These are phyloP conservation scores for Chytriomyces sp. DNA, from an alignment of 192 early-diverging fungal genomes.

Conservation along the genomic window DNA sequence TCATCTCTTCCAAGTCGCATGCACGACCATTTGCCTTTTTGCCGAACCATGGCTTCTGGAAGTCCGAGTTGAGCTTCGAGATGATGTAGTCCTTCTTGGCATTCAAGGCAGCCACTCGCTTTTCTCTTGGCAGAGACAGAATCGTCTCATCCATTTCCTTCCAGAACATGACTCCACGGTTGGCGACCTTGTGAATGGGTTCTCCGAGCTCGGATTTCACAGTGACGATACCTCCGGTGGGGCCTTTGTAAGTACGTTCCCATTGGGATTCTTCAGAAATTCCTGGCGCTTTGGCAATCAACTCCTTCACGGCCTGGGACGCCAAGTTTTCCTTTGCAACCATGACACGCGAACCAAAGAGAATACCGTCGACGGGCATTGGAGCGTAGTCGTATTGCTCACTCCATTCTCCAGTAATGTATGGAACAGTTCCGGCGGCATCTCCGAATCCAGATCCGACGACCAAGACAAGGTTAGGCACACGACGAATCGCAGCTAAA, in stretches of 20 bases:
- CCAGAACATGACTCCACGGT: constrained; percentile 77
- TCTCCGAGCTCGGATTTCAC: constrained; percentile 90
- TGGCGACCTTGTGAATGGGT: constrained; percentile 91
- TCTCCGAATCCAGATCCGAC: constrained; percentile 93
- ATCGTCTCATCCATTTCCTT: constrained; percentile 82
- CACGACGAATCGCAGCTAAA: constrained; percentile 76
- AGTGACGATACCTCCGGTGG: constrained; percentile 81
- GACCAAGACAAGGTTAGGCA: constrained; percentile 81
- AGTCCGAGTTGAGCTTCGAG: constrained; percentile 82
- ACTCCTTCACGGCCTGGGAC: constrained; percentile 79
- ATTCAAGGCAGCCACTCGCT: constrained; percentile 71
- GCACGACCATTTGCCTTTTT: constrained; percentile 68
- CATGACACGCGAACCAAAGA: constrained; percentile 97
- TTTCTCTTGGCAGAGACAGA: constrained; percentile 81
- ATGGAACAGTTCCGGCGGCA: constrained; percentile 82
- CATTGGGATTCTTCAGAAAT: constrained; percentile 78
- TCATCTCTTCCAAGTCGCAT: constrained; percentile 90
- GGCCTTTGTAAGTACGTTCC: constrained; percentile 82
- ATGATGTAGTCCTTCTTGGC: constrained; percentile 89
- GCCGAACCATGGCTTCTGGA: constrained; percentile 96
- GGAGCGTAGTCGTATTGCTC: constrained; percentile 75
- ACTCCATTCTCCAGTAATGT: constrained; percentile 94
- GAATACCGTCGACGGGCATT: constrained; percentile 95
- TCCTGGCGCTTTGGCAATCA: constrained; percentile 84
- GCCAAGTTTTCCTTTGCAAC: constrained; percentile 87